Evolutionary conservation across 2,329 filamentous ascomycete species (phyloP), one percentile per base, ranked within the genome.

Genomic region (Volutella citrinella): DNA sequence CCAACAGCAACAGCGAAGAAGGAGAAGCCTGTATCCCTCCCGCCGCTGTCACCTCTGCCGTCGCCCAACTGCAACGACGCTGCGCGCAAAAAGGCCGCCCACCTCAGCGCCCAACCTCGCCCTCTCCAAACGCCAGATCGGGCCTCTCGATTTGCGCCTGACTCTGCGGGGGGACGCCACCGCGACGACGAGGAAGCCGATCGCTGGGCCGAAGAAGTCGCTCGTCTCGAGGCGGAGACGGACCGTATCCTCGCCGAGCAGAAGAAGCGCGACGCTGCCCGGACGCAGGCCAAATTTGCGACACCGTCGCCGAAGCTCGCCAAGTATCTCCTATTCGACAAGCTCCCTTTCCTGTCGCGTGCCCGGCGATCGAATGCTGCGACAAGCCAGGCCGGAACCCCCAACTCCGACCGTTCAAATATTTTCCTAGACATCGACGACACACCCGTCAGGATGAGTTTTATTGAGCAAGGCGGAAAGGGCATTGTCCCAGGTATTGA

Each of bases 401-500:
- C 60, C 23, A 61, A 51, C 47, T 62, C 61, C 7, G 44, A 61
- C 20, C 54, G 52, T 13, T 43, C 49, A 8, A 59, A 51, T 32
- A 66, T 56, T 42, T 39, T 59, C 25, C 60, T 64, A 10, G 55
- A 51, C 20, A 40, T 34, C 29, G 30, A 24, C 46, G n/a, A 41
- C 13, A 49, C 52, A 16, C 43, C 46, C 15, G 45, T 48, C 36
- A 59, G 47, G 31, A 64, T 64, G 60, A 55, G 50, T 32, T 61
- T 61, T 30, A 71, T 72, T 36, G 62, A 68, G 39, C 55, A 56
- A n/a, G 68, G 68, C 17, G 69, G 66, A 10, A 65, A 56, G 44
- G 69, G 68, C 37, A 64, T 69, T 36, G 64, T 69, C 6, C 66
- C 69, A 23, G 68, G 70, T 32, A 81, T 73, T 26, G 87, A 94